Conservation (phyloP, 2,329 filamentous ascomycete genomes). For the Rhinocladiella mackenziei region DNA sequence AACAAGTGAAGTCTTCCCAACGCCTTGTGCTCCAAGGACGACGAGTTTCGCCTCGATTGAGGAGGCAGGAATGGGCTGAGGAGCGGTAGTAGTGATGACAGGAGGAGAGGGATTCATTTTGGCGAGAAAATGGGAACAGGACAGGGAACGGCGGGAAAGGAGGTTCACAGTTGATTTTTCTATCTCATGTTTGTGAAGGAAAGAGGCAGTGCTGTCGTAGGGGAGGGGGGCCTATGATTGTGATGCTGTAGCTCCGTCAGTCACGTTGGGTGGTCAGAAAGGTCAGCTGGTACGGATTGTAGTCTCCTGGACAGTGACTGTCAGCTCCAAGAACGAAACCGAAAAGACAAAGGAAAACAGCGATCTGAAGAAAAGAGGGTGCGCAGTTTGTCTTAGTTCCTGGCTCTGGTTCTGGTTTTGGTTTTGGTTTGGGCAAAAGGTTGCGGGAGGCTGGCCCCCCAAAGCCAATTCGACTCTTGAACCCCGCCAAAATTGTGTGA, state of each 20-base stretch:
- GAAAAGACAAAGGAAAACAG: too few relatives aligned
- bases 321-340: slow-evolving; percentile 1
- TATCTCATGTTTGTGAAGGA: slow-evolving; percentile 8
- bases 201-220: slow-evolving; percentile 4
- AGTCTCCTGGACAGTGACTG: neutral
- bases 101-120: slow-evolving; percentile 17
- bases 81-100: slow-evolving; percentile 12
- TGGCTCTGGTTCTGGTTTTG: too few relatives aligned
- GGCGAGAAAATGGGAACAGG: slow-evolving; percentile 8
- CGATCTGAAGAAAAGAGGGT: too few relatives aligned
- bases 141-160: slow-evolving; percentile 1
- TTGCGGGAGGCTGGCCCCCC: too few relatives aligned
- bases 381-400: too few relatives aligned
- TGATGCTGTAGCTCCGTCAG: too few relatives aligned
- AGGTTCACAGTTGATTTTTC: slow-evolving; percentile 2
- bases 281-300: slow-evolving; percentile 1
- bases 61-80: slow-evolving; percentile 16
- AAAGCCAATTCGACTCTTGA: too few relatives aligned
- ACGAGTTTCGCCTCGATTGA: slow-evolving; percentile 49
- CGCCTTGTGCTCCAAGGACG: slow-evolving; percentile 50
- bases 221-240: too few relatives aligned
- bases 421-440: too few relatives aligned
- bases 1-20: slow-evolving; percentile 52
- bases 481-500: neutral
- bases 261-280: slow-evolving; percentile 2